Base-by-base conservation (phyloP, 2,329 filamentous ascomycete genomes). In the Botrytis fabae region DNA sequence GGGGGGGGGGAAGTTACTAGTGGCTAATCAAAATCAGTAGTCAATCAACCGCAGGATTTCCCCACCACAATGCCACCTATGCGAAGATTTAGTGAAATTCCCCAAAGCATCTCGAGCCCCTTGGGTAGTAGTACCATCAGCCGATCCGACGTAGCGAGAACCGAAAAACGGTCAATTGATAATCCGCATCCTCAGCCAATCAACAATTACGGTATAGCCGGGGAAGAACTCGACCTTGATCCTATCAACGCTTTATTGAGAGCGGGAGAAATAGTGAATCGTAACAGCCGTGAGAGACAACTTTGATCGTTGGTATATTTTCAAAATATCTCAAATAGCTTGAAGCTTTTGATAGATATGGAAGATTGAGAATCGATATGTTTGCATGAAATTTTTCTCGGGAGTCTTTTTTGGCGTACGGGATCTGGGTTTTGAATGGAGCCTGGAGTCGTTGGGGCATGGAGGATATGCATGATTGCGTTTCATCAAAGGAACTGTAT, bases 231-330 rank as follows among this genome's bases (percentile, higher is more conserved):
- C 6, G 75, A 80, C 5, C 80, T 90, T 32, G 88, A 90, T 74
- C 88, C 88, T 2, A 88, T 91, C 81, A 88, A 84, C 74, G 88
- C 88, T 10, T 81, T 91, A 18, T 79, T 90, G 2, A 84, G 84
- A 74, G 89, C 89, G 16, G 87, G 88, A 46, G 88, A 90, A 76
- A 87, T 90, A 74, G 86, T 90, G 57, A 86, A 86, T 73, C 84
- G 85, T 60, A 80, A 75, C 61, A 80, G 77, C 65, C 74, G 76
- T 72, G 72, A 72, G 28, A 65, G 59, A n/a, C 46, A 48, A 59
- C 28, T 38, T 46, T 71, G 28, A 71, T 40, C n/a, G 46, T 65
- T 35, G 28, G 12, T 32, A 25, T 14, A 12, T 57, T 42, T 20
- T 38, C 44, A 38, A 38, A 28, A 40, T 35, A 6, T 51, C 44